These are phyloP conservation scores for Xylaria telfairii DNA, from an alignment of 495 filamentous ascomycete genomes.

Conservation along the genomic window DNA sequence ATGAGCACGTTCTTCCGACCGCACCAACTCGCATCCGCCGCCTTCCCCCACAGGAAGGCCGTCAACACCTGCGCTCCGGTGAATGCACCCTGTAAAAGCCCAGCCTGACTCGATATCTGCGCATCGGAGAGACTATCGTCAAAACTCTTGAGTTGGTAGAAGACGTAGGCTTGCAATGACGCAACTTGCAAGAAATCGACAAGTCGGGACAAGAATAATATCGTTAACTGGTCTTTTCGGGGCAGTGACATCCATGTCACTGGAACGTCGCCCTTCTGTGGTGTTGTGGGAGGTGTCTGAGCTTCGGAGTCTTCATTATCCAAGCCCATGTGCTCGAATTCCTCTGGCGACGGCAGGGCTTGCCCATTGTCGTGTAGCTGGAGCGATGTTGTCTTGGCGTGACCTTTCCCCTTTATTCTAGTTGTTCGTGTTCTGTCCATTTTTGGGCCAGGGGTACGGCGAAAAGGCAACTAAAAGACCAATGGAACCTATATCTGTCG, in stretches of 20 bases:
- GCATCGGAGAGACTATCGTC: constrained; percentile 64
- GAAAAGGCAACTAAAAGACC: neutral
- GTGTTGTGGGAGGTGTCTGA: neutral
- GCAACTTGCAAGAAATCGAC: constrained; percentile 58
- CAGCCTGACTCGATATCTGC: constrained; percentile 69
- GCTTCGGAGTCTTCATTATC: neutral
- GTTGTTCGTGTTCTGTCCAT: neutral
- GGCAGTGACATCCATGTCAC: constrained; percentile 48
- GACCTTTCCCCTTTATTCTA: neutral
- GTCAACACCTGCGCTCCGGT: constrained; percentile 77
- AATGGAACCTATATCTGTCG: neutral
- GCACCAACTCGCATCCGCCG: constrained; percentile 67
- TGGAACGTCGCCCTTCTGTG: neutral
- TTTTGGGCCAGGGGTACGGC: neutral
- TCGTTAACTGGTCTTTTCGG: constrained; percentile 52
- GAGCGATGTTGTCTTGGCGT: constrained; percentile 32
- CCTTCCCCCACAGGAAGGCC: constrained; percentile 74
- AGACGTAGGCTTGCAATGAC: constrained; percentile 64
- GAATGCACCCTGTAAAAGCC: constrained; percentile 72
- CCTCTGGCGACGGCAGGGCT: constrained; percentile 18
- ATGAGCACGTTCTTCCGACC: constrained; percentile 72
- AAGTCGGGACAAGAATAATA: constrained; percentile 55
- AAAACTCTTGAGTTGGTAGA: constrained; percentile 70
- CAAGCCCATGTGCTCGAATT: constrained; percentile 20
- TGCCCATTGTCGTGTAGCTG: constrained; percentile 17